A percentile compares a stretch with the other conserved stretches of the same genome.
Evolutionary conservation across 768 basidiomycete species (phyloP).

Genomic region (Pulveroboletus sp.): DNA sequence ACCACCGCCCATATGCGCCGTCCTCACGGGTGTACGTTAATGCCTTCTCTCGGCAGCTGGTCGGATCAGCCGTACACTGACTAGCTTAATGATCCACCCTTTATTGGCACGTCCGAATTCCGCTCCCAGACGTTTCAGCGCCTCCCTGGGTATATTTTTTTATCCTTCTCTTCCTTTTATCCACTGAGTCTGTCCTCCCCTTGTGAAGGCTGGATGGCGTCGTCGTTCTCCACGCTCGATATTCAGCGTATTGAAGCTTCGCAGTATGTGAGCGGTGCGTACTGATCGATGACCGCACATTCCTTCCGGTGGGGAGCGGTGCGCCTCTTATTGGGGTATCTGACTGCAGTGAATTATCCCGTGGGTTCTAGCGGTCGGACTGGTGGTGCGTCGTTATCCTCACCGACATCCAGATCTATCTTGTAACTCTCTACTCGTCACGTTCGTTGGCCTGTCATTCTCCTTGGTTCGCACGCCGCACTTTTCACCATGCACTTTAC

Average conservation of each 20-base stretch:
- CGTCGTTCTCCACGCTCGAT: background rate
- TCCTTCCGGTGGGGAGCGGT: background rate
- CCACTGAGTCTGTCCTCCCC: background rate
- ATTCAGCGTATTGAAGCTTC: conserved; percentile 13
- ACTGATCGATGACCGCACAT: background rate
- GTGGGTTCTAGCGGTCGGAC: conserved; percentile 15
- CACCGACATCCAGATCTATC: background rate
- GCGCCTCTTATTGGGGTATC: background rate
- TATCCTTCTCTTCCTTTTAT: background rate
- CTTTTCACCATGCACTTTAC: background rate
- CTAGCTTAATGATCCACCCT: background rate
- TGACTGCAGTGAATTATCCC: background rate
- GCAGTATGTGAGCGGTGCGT: conserved; percentile 26
- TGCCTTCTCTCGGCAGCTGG: background rate
- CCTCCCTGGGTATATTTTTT: background rate
- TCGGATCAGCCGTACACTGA: conserved; percentile 6
- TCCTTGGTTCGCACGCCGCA: background rate
- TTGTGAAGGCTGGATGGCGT: conserved; percentile 5
- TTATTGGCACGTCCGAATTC: conserved; percentile 12
- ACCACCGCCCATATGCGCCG: background rate
- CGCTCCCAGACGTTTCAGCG: background rate
- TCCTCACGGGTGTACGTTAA: background rate
- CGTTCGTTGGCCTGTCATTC: background rate
- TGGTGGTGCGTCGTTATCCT: conserved; percentile 17
- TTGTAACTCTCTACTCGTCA: background rate